phyloP scores from a whole-genome alignment of 2,329 filamentous ascomycete species.

The Alternaria metachromatica region DNA sequence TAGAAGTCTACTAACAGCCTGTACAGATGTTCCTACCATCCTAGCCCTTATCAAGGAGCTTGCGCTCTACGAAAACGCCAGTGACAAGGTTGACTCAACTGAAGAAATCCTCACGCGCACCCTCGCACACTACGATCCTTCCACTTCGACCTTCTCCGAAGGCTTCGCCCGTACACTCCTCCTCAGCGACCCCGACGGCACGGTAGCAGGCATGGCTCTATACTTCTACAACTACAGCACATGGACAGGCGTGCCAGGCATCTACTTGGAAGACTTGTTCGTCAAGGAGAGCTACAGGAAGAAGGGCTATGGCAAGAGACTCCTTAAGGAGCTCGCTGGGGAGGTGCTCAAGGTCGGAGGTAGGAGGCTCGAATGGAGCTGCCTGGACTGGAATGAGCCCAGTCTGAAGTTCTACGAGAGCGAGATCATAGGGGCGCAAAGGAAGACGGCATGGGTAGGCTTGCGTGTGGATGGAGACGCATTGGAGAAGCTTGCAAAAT shows the following conservation, averaged over 20 bases:
- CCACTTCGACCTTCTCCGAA: slow-evolving; percentile 52
- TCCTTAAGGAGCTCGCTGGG: slow-evolving; percentile 79
- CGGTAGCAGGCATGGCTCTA: slow-evolving; percentile 77
- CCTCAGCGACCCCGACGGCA: slow-evolving; percentile 55
- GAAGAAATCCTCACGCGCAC: slow-evolving; percentile 73
- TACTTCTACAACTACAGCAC: slow-evolving; percentile 98
- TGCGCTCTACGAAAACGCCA: slow-evolving; percentile 84
- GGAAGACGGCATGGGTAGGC: slow-evolving; percentile 74
- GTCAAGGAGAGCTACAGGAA: slow-evolving; percentile 74
- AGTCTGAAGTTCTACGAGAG: slow-evolving; percentile 80
- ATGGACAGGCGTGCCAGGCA: slow-evolving; percentile 84
- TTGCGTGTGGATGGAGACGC: slow-evolving; percentile 75
- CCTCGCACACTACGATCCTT: slow-evolving; percentile 73
- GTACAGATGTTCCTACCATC: slow-evolving; percentile 79
- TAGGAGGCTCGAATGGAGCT: slow-evolving; percentile 84
- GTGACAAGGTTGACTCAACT: slow-evolving; percentile 78
- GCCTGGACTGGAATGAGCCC: slow-evolving; percentile 91
- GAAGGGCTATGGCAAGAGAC: slow-evolving; percentile 77
- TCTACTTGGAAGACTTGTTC: slow-evolving; percentile 95
- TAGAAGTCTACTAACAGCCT: background rate
- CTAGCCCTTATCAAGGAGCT: slow-evolving; percentile 82
- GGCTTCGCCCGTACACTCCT: slow-evolving; percentile 80
- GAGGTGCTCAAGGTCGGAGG: slow-evolving; percentile 77
- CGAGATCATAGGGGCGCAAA: slow-evolving; percentile 64
- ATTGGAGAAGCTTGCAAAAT: slow-evolving; percentile 63